Percentiles rank a stretch among this genome's conserved stretches.
Conservation (phyloP, 352 stramenopile genomes). For the Pythium pyrilobum region DNA sequence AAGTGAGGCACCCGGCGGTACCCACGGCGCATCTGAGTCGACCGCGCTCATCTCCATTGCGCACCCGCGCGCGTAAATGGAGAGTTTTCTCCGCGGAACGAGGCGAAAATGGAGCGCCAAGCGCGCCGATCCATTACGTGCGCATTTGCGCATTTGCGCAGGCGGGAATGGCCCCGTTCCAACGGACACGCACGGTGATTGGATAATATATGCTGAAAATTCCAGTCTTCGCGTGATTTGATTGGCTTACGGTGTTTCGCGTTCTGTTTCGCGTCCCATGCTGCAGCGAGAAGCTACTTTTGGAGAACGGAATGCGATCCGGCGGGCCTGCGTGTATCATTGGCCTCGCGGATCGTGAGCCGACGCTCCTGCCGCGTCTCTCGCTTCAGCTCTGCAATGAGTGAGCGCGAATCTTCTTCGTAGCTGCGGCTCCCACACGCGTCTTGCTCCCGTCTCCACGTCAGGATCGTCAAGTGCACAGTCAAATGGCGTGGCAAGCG, state of each 20-base stretch:
- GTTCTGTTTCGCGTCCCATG: not conserved
- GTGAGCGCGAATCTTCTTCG: too few species aligned
- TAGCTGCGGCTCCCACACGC: too few species aligned
- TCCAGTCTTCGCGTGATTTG: constrained; percentile 14
- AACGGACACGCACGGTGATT: constrained; percentile 9
- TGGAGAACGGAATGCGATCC: too few species aligned
- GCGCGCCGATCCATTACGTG: not conserved
- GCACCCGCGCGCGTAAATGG: constrained; percentile 4
- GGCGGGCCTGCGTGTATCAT: too few species aligned
- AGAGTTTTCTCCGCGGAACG: constrained; percentile 12
- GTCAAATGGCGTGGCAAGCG: too few species aligned
- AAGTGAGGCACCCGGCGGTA: constrained; percentile 12
- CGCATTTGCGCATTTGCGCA: constrained; percentile 16
- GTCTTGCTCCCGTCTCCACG: too few species aligned
- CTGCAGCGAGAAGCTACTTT: constrained; percentile 6
- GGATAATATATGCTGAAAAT: constrained; percentile 15
- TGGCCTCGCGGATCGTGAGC: too few species aligned
- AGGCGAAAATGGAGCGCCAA: constrained; percentile 6
- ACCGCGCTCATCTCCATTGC: not conserved
- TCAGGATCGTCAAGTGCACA: too few species aligned
- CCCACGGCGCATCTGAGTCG: constrained; percentile 5
- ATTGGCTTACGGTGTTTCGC: constrained; percentile 22
- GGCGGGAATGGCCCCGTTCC: constrained; percentile 2
- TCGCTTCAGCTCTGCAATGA: too few species aligned
- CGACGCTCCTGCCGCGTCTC: too few species aligned